A percentile compares a stretch with the other conserved stretches of the same genome.
Evolutionary conservation across 2,329 filamentous ascomycete genomes (phyloP).

Genomic region (Thelonectria rubi): DNA sequence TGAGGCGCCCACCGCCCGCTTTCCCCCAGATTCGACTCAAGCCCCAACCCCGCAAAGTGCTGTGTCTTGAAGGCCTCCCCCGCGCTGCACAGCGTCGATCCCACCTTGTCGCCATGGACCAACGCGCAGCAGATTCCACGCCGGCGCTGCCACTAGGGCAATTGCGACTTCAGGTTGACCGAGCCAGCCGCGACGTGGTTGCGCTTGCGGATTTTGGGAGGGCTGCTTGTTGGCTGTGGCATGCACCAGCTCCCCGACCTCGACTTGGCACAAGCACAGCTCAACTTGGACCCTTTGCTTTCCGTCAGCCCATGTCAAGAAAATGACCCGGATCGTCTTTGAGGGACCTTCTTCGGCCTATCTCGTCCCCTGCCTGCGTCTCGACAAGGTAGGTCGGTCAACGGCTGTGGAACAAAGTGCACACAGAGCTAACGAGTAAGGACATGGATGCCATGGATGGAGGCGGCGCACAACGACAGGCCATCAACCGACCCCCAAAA

Average conservation of each 20-base stretch:
- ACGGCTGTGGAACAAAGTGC: not conserved
- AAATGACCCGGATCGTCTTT: slow-evolving; percentile 9
- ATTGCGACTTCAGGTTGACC: slow-evolving; percentile 10
- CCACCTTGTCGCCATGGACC: not conserved
- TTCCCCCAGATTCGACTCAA: slow-evolving; percentile 16
- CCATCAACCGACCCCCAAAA: not conserved
- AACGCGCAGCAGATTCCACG: slow-evolving; percentile 1
- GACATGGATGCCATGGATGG: not conserved
- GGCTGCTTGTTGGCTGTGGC: not conserved
- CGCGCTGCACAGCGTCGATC: slow-evolving; percentile 33
- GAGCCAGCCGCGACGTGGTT: slow-evolving; percentile 1
- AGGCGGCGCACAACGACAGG: not conserved
- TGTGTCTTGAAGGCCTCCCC: slow-evolving; percentile 23
- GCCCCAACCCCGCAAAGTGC: slow-evolving; percentile 1
- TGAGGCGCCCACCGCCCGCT: not conserved
- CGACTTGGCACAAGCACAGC: not conserved
- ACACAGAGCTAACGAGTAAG: not conserved
- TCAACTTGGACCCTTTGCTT: slow-evolving; percentile 4
- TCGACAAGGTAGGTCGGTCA: slow-evolving; percentile 17
- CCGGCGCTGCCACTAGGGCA: slow-evolving; percentile 6
- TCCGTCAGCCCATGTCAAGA: slow-evolving; percentile 17
- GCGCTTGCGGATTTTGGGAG: not conserved
- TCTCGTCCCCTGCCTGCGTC: slow-evolving; percentile 15
- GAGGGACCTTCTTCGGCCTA: slow-evolving; percentile 9
- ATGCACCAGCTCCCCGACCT: not conserved